A percentile compares a stretch with the other conserved stretches of the same genome.
phyloP scores from a whole-genome alignment of 2,329 filamentous ascomycete genomes.

The Chaetomium sp. region DNA sequence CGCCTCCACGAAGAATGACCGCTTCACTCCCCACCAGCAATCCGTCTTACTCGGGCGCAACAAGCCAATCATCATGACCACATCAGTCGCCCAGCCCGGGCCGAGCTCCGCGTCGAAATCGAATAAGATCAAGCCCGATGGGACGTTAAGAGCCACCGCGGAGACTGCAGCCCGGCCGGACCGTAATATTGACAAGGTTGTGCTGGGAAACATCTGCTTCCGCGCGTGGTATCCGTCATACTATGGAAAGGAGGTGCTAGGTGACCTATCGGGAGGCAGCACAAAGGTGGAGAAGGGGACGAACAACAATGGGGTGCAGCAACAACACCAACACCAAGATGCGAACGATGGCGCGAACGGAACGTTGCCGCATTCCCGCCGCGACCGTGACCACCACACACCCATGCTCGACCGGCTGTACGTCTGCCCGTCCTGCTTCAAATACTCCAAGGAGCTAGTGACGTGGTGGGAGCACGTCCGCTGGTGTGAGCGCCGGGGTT shows the following conservation, averaged over 20 bases:
- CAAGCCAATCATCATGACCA: constrained; percentile 23
- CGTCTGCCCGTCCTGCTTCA: constrained; percentile 90
- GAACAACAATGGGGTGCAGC: constrained; percentile 8
- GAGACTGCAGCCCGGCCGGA: constrained; percentile 39
- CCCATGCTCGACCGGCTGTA: constrained; percentile 63
- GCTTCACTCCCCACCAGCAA: constrained; percentile 11
- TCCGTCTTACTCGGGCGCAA: constrained; percentile 21
- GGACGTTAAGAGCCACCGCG: not conserved
- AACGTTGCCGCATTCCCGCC: constrained; percentile 25
- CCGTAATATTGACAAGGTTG: constrained; percentile 80
- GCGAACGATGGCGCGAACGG: constrained; percentile 26
- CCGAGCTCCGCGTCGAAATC: constrained; percentile 13
- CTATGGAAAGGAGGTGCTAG: constrained; percentile 67
- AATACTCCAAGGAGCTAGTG: constrained; percentile 65
- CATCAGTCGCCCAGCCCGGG: constrained; percentile 13
- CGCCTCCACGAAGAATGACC: not conserved
- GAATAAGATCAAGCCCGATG: not conserved
- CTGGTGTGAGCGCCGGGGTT: constrained; percentile 46
- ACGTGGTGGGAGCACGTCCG: constrained; percentile 53
- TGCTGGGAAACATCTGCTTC: constrained; percentile 77
- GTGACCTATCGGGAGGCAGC: constrained; percentile 36
- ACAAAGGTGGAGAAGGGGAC: constrained; percentile 15
- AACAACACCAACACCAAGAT: constrained; percentile 4
- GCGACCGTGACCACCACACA: constrained; percentile 24
- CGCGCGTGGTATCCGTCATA: constrained; percentile 90